These are phyloP conservation scores for Fusarium continuum DNA, from an alignment of 2,329 filamentous ascomycete species.

Conservation along the genomic window DNA sequence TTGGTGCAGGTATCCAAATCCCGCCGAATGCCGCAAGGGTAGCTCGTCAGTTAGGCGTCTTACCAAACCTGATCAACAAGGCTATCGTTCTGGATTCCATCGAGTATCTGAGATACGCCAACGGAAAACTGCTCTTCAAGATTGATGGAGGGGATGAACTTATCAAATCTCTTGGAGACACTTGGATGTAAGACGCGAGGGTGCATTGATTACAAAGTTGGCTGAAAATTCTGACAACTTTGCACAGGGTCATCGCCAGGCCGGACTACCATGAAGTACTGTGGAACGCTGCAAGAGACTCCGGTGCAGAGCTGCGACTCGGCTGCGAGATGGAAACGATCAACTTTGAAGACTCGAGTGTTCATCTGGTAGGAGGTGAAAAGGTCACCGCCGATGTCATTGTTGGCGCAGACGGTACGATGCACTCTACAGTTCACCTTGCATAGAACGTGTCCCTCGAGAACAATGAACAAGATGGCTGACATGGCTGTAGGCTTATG, in stretches of 20 bases:
- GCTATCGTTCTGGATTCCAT: not conserved
- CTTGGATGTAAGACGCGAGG: not conserved
- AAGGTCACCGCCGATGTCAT: too few relatives aligned
- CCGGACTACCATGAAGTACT: not conserved
- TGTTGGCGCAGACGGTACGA: too few relatives aligned
- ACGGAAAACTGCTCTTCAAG: not conserved
- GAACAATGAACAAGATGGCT: too few relatives aligned
- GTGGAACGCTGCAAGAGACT: not conserved
- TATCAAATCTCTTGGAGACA: not conserved
- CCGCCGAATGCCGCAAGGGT: conserved; percentile 40
- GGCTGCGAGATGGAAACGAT: not conserved
- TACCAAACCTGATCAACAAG: not conserved
- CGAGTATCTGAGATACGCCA: not conserved
- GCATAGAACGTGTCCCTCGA: too few relatives aligned
- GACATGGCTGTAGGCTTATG: too few relatives aligned
- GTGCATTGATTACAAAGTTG: not conserved
- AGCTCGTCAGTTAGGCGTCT: not conserved
- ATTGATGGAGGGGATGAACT: not conserved
- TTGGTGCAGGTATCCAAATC: conserved; percentile 43
- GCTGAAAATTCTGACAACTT: too few relatives aligned
- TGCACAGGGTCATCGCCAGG: not conserved
- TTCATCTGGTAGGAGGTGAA: not conserved
- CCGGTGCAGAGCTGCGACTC: not conserved
- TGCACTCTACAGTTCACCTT: too few relatives aligned
- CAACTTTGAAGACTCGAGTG: not conserved